Evolutionary conservation across 2,329 filamentous ascomycete genomes (phyloP), one percentile per base, ranked within the genome.

Genomic region (Aspergillus awamori): DNA sequence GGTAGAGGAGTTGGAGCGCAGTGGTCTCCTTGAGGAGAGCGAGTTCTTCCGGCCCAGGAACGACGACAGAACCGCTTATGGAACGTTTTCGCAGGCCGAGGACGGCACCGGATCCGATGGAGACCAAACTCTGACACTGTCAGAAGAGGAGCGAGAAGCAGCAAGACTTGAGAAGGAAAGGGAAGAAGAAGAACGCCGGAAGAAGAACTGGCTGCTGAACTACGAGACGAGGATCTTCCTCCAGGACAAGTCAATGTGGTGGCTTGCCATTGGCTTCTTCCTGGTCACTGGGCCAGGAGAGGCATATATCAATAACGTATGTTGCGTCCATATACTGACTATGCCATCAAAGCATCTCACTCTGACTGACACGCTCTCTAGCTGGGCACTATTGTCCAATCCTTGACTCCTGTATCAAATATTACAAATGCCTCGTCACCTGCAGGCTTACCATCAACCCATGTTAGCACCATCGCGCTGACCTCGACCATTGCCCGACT

Each of bases 211-310:
- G 88, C 83, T 97, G 4, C 84, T 98, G 67, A 98, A 98, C 70
- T 92, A 91, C 48, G 94, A 97, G 74, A 98, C 95, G 0, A 84
- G 88, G 11, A 83, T 87, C 3, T 99, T 98, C 75, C 83, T 99
- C 8, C 84, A 86, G 24, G 95, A 99, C 68, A 88, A 86, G 62
- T 97, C 93, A 11, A 98, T 98, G 94, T 99, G 94, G 94, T 91
- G 88, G 73, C 89, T 99, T 67, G 92, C 94, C 0, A 81, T 89
- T 0, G 93, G 93, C 20, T 98, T 99, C 78, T 92, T 98, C 76
- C 85, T 98, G 64, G 91, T 97, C 69, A 91, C 93, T 57, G 95
- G 95, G 0, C 94, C 95, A 0, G 94, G 93, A n/a, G 95, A 99
- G 78, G 91, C 94, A 10, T 99, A 97, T 75, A 93, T 98, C 79